These are phyloP conservation scores for Candida alai DNA, from an alignment of 805 yeast genomes.

Conservation along the genomic window DNA sequence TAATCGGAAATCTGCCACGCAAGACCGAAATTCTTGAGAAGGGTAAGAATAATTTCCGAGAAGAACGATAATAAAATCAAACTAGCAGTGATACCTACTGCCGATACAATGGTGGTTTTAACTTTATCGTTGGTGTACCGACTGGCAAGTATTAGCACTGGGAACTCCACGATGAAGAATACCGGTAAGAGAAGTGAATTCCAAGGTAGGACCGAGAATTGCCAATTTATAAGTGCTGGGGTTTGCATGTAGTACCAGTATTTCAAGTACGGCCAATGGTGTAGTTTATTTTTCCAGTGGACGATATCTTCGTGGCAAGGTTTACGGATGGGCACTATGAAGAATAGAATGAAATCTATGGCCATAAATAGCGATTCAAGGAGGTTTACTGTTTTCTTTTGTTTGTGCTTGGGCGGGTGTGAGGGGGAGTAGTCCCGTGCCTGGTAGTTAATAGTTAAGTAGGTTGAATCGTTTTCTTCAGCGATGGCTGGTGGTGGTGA, in stretches of 20 bases:
- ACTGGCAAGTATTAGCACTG: slow-evolving; percentile 7
- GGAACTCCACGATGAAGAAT: slow-evolving; percentile 3
- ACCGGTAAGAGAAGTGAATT: slow-evolving; percentile 1
- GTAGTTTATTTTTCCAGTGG: slow-evolving; percentile 4
- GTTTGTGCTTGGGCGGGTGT: background rate
- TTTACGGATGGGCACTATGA: slow-evolving; percentile 14
- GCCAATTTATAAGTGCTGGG: slow-evolving; percentile 16
- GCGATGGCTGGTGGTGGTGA: too few relatives aligned
- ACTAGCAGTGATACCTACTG: slow-evolving; percentile 22
- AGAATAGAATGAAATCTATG: slow-evolving; percentile 11
- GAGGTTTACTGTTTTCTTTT: background rate
- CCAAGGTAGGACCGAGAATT: slow-evolving; percentile 12
- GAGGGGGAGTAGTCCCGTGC: background rate
- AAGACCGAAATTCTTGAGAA: slow-evolving; percentile 43
- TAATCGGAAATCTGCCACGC: slow-evolving; percentile 45
- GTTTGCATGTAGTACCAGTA: slow-evolving; percentile 19
- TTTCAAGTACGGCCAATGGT: background rate
- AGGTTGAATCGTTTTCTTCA: too few relatives aligned
- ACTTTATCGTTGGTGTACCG: slow-evolving; percentile 2
- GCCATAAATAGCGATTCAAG: slow-evolving; percentile 9
- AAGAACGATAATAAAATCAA: slow-evolving; percentile 24
- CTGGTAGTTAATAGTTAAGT: too few relatives aligned
- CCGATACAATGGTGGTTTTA: slow-evolving; percentile 6
- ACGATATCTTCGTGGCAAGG: slow-evolving; percentile 5
- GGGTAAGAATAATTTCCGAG: slow-evolving; percentile 21